Evolutionary conservation across 805 yeast species (phyloP).

Genomic region (Metschnikowia lunata): DNA sequence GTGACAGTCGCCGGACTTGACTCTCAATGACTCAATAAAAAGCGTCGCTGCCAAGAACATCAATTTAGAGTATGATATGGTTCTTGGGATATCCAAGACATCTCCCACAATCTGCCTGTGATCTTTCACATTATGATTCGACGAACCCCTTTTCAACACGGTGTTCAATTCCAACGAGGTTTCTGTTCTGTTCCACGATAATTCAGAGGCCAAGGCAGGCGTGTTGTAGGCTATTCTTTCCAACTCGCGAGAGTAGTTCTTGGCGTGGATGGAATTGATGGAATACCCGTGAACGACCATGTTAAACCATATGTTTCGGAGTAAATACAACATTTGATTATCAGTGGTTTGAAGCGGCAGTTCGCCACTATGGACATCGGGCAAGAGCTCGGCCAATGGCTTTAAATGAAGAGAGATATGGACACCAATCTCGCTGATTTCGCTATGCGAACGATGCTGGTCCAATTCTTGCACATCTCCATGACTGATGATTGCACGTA

Average conservation of each 20-base stretch:
- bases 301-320: slow-evolving; percentile 92
- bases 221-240: slow-evolving; percentile 76
- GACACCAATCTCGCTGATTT: slow-evolving; percentile 64
- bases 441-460: slow-evolving; percentile 75
- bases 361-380: slow-evolving; percentile 43
- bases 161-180: slow-evolving; percentile 90
- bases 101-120: slow-evolving; percentile 61
- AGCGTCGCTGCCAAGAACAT: slow-evolving; percentile 85
- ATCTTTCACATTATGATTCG: slow-evolving; percentile 71
- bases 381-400: slow-evolving; percentile 75
- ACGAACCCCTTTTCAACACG: slow-evolving; percentile 83
- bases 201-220: slow-evolving; percentile 27
- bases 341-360: slow-evolving; percentile 43
- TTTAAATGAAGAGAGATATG: slow-evolving; percentile 59
- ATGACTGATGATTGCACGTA: slow-evolving; percentile 61
- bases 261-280: slow-evolving; percentile 51
- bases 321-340: slow-evolving; percentile 50
- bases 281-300: slow-evolving; percentile 87
- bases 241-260: slow-evolving; percentile 45
- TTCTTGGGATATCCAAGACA: slow-evolving; percentile 47
- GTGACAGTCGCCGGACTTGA: slow-evolving; percentile 76
- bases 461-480: slow-evolving; percentile 77
- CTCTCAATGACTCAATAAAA: slow-evolving; percentile 74
- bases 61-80: slow-evolving; percentile 65
- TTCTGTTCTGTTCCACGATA: slow-evolving; percentile 64